These are phyloP conservation scores for Rhodotorula sp. DNA, from an alignment of 1,284 basidiomycete species.

Conservation along the genomic window DNA sequence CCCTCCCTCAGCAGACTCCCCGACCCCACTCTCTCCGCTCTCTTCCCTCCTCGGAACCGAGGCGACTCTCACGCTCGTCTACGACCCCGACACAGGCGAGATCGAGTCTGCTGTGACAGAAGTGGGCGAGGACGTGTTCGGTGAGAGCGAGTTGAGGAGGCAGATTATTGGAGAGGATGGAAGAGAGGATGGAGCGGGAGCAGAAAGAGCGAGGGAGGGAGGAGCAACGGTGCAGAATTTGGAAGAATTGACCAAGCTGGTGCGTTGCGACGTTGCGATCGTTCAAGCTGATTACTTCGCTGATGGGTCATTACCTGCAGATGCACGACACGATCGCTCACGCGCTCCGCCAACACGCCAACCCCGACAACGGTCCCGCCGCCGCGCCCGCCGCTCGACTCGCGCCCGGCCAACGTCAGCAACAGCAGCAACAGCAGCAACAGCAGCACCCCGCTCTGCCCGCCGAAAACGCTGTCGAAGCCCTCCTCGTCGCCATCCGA, in stretches of 20 bases:
- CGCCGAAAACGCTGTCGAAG: neutral
- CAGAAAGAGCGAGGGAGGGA: neutral
- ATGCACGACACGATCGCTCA: conserved; percentile 29
- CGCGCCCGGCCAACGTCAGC: neutral
- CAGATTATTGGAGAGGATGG: neutral
- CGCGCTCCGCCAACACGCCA: conserved; percentile 10
- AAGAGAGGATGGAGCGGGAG: neutral
- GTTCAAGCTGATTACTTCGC: too few species aligned
- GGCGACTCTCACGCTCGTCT: conserved; percentile 22
- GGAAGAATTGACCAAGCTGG: conserved; percentile 23
- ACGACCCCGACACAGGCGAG: conserved; percentile 30
- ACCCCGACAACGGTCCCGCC: neutral
- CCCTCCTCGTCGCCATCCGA: conserved; percentile 13
- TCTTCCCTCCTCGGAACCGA: conserved; percentile 1
- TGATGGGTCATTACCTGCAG: neutral
- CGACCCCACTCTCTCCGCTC: neutral
- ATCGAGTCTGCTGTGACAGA: conserved; percentile 23
- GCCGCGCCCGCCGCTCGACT: neutral
- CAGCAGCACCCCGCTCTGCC: neutral
- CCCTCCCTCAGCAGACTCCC: neutral
- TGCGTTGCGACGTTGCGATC: neutral
- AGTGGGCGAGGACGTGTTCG: conserved; percentile 12
- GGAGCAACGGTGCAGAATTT: neutral
- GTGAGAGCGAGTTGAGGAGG: conserved; percentile 10
- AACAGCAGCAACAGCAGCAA: neutral